Evolutionary conservation across 2,329 filamentous ascomycete genomes (phyloP).

Genomic region (Calonectria ilicicola): DNA sequence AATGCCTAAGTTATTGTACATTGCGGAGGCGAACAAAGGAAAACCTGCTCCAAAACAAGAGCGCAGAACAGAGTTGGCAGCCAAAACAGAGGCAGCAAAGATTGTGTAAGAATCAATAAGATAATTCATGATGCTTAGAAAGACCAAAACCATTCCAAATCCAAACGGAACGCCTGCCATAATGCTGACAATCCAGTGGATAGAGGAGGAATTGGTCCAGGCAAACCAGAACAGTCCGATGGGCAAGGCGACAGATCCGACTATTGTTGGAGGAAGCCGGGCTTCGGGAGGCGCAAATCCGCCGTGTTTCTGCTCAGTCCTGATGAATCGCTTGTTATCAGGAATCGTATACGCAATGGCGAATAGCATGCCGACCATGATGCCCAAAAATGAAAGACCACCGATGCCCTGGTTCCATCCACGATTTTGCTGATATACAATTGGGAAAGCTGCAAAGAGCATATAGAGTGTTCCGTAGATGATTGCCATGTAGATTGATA

Average conservation of each 20-base stretch:
- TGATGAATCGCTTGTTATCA: neutral
- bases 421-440: neutral
- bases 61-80: neutral
- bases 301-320: neutral
- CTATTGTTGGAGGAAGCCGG: neutral
- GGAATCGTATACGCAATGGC: constrained; percentile 4
- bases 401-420: neutral
- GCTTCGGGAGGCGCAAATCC: neutral
- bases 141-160: neutral
- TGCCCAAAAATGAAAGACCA: neutral
- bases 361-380: neutral
- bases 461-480: constrained; percentile 5
- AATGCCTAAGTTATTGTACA: neutral
- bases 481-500: constrained; percentile 6
- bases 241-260: neutral
- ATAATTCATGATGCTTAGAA: constrained; percentile 5
- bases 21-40: neutral
- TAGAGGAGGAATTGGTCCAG: neutral
- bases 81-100: constrained; percentile 2
- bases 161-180: constrained; percentile 2
- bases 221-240: constrained; percentile 1
- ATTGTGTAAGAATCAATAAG: constrained; percentile 6
- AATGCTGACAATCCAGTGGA: constrained; percentile 4
- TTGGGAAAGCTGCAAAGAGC: neutral
- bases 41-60: neutral